Evolutionary conservation across 2,329 filamentous ascomycete species (phyloP).

Genomic region (Parastagonospora avenae): DNA sequence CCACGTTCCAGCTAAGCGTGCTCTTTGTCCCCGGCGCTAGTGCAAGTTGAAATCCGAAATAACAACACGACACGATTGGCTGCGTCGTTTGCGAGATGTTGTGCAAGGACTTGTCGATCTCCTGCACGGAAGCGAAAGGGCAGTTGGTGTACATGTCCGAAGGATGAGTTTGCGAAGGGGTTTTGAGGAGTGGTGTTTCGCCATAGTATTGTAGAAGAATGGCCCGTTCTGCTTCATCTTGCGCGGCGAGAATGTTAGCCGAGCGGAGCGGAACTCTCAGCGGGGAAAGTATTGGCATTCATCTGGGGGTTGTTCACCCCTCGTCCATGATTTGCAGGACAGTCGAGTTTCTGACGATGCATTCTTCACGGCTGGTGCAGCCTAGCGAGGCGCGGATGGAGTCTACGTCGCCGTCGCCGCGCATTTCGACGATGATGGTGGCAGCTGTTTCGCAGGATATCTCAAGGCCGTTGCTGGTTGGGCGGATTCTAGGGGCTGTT

Average conservation of each 20-base stretch:
- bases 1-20: not conserved
- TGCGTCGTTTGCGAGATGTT: not conserved
- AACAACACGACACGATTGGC: not conserved
- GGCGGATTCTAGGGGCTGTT: not conserved
- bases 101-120: not conserved
- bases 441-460: conserved; percentile 37
- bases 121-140: not conserved
- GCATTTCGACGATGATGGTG: conserved; percentile 35
- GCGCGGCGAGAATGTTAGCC: not conserved
- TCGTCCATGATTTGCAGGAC: conserved; percentile 34
- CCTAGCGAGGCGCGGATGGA: conserved; percentile 25
- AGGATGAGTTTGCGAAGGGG: not conserved
- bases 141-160: not conserved
- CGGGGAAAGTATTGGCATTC: not conserved
- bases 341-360: conserved; percentile 29
- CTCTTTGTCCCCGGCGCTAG: not conserved
- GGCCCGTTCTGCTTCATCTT: not conserved
- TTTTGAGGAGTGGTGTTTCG: not conserved
- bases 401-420: conserved; percentile 26
- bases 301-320: conserved; percentile 3
- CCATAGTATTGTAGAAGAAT: not conserved
- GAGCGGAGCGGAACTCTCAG: not conserved
- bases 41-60: not conserved
- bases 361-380: conserved; percentile 18
- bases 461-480: conserved; percentile 12